Evolutionary conservation across 2,329 filamentous ascomycete genomes (phyloP), one percentile per base, ranked within the genome.

Genomic region (Teratosphaeriaceae sp.): DNA sequence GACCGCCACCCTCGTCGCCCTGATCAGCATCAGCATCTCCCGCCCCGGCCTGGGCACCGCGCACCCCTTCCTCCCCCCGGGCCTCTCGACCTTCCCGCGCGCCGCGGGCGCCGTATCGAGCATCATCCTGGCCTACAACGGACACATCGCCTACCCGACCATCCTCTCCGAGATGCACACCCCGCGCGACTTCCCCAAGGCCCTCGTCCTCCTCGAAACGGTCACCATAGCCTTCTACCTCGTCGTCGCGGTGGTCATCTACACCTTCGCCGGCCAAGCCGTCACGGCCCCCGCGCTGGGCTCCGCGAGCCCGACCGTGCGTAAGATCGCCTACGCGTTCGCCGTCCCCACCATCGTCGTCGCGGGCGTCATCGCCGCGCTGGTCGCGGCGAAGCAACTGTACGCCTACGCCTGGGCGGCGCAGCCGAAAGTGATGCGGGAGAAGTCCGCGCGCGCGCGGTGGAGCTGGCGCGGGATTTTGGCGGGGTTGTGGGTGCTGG

Each of bases 341-440:
- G 82, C 82, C 0, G 70, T 82, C 2, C 82, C 82, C 12, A 85
- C 83, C 2, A 85, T 86, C 45, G 68, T 86, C 37, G 77, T 87
- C 38, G 79, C 82, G 0, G 83, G 82, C 41, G 80, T 85, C 5
- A 82, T 87, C 49, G 81, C 84, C 57, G 80, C 76, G 11, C 77
- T 82, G 46, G 76, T 85, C 2, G 79, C 79, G 2, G 72, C 71
- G 42, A 84, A 83, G 56, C 82, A 82, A 53, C 67, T 84, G 45
- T 86, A 83, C 55, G 65, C 77, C 3, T 39, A 23, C 37, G 13
- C 13, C 13, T 39, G 37, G 37, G 16, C 11, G 24, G 48, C 45
- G 23, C 71, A 74, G 36, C 80, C 75, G 2, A 69, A 76, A 54
- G 55, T 62, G 56, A 47, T 65, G 54, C 43, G 60, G 60, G 49